These are phyloP conservation scores for Aureobasidium subglaciale DNA, from an alignment of 2,329 filamentous ascomycete species.

Conservation along the genomic window DNA sequence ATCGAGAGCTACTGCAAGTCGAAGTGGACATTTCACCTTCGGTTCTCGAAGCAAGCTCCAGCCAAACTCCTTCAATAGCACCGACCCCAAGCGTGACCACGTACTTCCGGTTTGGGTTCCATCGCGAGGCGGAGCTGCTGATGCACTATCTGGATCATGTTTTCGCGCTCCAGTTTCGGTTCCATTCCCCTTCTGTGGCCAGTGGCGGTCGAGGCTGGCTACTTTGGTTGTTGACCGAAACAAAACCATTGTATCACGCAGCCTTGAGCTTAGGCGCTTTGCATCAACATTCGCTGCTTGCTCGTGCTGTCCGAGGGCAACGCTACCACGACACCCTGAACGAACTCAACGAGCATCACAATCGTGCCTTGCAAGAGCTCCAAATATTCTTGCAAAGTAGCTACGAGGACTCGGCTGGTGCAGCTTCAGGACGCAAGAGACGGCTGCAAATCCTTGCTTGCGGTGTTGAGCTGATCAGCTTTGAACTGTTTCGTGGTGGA, in stretches of 20 bases:
- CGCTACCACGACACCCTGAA: slow-evolving; percentile 2
- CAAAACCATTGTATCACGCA: slow-evolving; percentile 11
- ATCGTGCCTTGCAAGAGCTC: slow-evolving; percentile 13
- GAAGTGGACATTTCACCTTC: not conserved
- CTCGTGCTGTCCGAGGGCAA: not conserved
- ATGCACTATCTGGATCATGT: slow-evolving; percentile 16
- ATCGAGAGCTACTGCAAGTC: not conserved
- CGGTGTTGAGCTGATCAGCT: slow-evolving; percentile 14
- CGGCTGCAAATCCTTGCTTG: slow-evolving; percentile 13
- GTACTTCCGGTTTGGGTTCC: not conserved
- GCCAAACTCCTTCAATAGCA: not conserved
- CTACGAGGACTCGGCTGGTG: slow-evolving; percentile 1
- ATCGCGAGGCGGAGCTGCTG: slow-evolving; percentile 11
- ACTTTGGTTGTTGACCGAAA: slow-evolving; percentile 9
- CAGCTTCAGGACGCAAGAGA: not conserved
- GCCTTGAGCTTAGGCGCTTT: slow-evolving; percentile 11
- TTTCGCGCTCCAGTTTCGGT: slow-evolving; percentile 12
- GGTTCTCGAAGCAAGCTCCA: not conserved
- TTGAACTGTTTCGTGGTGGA: slow-evolving; percentile 13
- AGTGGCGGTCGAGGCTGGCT: slow-evolving; percentile 12
- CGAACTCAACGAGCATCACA: slow-evolving; percentile 13
- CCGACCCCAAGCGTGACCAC: not conserved
- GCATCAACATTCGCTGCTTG: slow-evolving; percentile 13
- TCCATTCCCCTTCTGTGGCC: not conserved
- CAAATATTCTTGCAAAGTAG: slow-evolving; percentile 14